phyloP scores from a whole-genome alignment of 2,329 filamentous ascomycete species.

The Pestalotiopsis fici region DNA sequence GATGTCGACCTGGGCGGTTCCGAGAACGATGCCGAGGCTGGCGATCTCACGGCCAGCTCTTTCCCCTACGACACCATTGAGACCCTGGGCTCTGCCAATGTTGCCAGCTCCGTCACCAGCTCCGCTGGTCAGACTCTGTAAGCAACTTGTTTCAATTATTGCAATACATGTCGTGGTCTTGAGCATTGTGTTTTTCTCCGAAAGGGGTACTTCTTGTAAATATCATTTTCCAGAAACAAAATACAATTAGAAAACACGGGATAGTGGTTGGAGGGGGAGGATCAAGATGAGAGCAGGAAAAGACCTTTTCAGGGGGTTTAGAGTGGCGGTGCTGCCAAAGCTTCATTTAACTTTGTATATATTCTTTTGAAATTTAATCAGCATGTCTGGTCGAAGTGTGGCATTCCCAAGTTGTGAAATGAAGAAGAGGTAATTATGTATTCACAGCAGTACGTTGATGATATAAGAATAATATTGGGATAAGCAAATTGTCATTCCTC shows the following conservation, averaged over 20 bases:
- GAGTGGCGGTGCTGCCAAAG: not conserved
- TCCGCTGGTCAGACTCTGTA: constrained; percentile 39
- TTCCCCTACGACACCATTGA: constrained; percentile 54
- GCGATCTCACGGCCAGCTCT: constrained; percentile 30
- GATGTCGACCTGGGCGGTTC: constrained; percentile 45
- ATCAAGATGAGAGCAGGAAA: not conserved
- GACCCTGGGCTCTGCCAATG: constrained; percentile 48
- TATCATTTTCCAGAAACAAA: not conserved
- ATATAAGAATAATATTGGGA: too few species aligned
- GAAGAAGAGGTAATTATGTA: too few species aligned
- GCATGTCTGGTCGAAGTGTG: too few species aligned
- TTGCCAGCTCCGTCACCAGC: constrained; percentile 42
- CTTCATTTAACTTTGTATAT: constrained; percentile 1
- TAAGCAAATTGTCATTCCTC: not conserved
- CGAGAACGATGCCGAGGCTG: constrained; percentile 19
- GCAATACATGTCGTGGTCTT: not conserved
- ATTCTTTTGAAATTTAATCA: not conserved
- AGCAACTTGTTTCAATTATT: not conserved
- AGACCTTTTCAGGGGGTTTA: not conserved
- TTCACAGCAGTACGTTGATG: too few species aligned
- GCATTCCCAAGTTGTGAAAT: too few species aligned
- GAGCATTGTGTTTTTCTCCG: not conserved
- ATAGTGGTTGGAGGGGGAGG: not conserved
- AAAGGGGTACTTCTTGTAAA: not conserved
- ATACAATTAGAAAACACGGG: not conserved